Evolutionary conservation across 2,329 filamentous ascomycete species (phyloP).

Genomic region (Cladobotryum protrusum): DNA sequence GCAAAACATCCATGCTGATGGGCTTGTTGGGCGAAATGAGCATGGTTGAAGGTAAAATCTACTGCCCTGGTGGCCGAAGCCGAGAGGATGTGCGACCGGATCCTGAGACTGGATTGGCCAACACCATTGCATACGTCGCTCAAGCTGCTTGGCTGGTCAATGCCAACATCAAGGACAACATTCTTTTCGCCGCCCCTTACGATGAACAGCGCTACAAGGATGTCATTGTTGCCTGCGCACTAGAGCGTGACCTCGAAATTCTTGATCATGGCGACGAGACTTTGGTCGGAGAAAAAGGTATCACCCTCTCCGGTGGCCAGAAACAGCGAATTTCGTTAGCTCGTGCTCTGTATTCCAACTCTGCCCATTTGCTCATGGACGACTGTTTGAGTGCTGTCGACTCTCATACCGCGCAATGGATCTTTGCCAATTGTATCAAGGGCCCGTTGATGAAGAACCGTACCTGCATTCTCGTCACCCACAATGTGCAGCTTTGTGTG

Average conservation of each 20-base stretch:
- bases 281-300: slow-evolving; percentile 92
- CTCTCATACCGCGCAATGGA: slow-evolving; percentile 96
- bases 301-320: slow-evolving; percentile 92
- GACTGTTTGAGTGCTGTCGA: slow-evolving; percentile 96
- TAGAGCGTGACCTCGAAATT: slow-evolving; percentile 87
- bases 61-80: slow-evolving; percentile 76
- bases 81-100: slow-evolving; percentile 79
- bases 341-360: slow-evolving; percentile 94
- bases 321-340: slow-evolving; percentile 96
- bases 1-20: slow-evolving; percentile 95
- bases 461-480: slow-evolving; percentile 92
- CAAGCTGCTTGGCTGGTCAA: slow-evolving; percentile 98
- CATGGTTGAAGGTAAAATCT: slow-evolving; percentile 69
- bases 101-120: slow-evolving; percentile 77
- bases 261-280: slow-evolving; percentile 90
- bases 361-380: slow-evolving; percentile 82
- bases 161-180: slow-evolving; percentile 92
- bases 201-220: slow-evolving; percentile 79
- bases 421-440: slow-evolving; percentile 87
- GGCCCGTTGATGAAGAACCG: slow-evolving; percentile 82
- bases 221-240: slow-evolving; percentile 83
- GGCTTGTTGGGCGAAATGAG: slow-evolving; percentile 96
- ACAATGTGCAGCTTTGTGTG: slow-evolving; percentile 85
- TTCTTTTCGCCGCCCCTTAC: slow-evolving; percentile 76
- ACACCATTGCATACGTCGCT: slow-evolving; percentile 92